Evolutionary conservation across 2,329 filamentous ascomycete species (phyloP).

Genomic region (Neocucurbitaria cava): DNA sequence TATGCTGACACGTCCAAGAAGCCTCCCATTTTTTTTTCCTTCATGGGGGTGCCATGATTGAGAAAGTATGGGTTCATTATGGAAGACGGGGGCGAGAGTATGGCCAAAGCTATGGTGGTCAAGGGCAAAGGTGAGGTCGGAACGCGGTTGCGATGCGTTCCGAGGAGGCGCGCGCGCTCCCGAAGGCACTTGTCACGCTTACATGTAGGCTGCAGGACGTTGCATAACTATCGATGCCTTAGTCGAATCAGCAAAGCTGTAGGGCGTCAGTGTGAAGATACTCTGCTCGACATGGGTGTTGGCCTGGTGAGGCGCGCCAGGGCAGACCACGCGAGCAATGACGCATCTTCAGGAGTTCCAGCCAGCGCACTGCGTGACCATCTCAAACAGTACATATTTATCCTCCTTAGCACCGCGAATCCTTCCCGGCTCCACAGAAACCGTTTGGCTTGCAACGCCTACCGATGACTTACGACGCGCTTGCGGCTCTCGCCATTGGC

Average conservation of each 20-base stretch:
- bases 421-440: background rate
- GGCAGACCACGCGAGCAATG: slow-evolving; percentile 1
- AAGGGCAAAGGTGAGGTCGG: background rate
- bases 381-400: background rate
- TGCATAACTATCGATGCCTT: background rate
- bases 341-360: background rate
- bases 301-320: background rate
- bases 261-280: background rate
- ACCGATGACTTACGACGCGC: slow-evolving; percentile 22
- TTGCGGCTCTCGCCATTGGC: slow-evolving; percentile 21
- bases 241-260: background rate
- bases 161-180: background rate
- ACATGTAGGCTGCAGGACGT: background rate
- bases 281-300: background rate
- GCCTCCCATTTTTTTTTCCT: too few species aligned
- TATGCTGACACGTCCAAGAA: too few species aligned
- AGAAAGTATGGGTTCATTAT: background rate
- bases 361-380: background rate
- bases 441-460: slow-evolving; percentile 12
- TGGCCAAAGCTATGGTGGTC: background rate
- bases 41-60: too few species aligned
- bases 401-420: background rate
- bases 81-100: background rate
- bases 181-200: background rate
- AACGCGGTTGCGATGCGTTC: background rate